Evolutionary conservation across 495 filamentous ascomycete species (phyloP).

Genomic region (Neurospora intermedia): DNA sequence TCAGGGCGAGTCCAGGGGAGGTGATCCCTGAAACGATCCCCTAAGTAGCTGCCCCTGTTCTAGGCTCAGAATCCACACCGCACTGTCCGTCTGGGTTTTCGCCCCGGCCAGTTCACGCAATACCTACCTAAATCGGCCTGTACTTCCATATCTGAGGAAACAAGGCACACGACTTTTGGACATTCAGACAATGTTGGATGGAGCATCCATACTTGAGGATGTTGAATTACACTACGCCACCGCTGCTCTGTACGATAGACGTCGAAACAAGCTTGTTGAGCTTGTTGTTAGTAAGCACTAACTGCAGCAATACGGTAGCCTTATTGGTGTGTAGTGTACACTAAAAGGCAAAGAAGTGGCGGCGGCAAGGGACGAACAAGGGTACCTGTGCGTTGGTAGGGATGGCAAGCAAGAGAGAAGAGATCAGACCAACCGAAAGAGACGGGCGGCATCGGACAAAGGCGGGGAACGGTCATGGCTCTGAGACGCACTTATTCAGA

Average conservation of each 20-base stretch:
- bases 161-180: not conserved
- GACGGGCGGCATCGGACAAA: not conserved
- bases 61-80: not conserved
- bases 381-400: too few relatives aligned
- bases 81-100: not conserved
- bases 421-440: not conserved
- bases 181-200: not conserved
- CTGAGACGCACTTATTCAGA: not conserved
- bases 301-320: not conserved
- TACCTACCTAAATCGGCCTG: too few relatives aligned
- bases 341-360: not conserved
- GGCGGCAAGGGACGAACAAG: not conserved
- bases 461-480: not conserved
- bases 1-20: not conserved
- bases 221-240: not conserved
- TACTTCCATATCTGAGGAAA: not conserved
- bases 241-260: not conserved
- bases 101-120: not conserved
- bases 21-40: not conserved
- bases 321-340: not conserved
- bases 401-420: not conserved
- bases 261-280: not conserved
- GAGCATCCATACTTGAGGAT: not conserved
- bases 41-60: not conserved
- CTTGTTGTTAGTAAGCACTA: not conserved